Conservation (phyloP, 805 yeast species). For the Pichia occidentalis region DNA sequence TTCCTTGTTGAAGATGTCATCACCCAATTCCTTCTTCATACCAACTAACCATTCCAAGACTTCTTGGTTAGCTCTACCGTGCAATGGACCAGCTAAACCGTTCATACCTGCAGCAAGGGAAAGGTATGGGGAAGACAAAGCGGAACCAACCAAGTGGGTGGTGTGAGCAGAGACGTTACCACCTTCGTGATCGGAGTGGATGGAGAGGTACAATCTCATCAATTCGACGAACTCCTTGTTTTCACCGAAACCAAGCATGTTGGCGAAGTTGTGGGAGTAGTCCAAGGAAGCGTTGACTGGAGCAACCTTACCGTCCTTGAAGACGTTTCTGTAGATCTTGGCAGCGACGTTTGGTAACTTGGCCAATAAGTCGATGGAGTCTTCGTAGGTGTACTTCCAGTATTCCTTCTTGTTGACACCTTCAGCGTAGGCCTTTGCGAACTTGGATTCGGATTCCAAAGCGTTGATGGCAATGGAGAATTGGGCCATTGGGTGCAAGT, state of each 20-base stretch:
- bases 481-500: conserved; percentile 87
- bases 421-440: conserved; percentile 77
- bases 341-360: conserved; percentile 78
- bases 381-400: conserved; percentile 82
- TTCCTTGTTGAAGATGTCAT: conserved; percentile 54
- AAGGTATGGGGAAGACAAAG: conserved; percentile 70
- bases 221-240: conserved; percentile 69
- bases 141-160: conserved; percentile 80
- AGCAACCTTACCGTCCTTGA: conserved; percentile 70
- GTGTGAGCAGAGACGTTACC: conserved; percentile 86
- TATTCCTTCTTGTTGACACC: conserved; percentile 79
- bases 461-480: conserved; percentile 79
- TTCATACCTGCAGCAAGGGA: conserved; percentile 77
- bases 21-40: conserved; percentile 60
- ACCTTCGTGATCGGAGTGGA: conserved; percentile 87
- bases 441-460: conserved; percentile 73
- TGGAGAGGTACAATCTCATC: conserved; percentile 73
- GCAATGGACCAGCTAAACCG: conserved; percentile 84
- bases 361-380: conserved; percentile 72
- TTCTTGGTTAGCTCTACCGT: conserved; percentile 86
- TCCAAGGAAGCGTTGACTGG: conserved; percentile 47
- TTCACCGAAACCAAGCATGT: conserved; percentile 52
- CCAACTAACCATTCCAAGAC: conserved; percentile 74
- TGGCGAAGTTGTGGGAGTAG: conserved; percentile 58
- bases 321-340: conserved; percentile 76